Percentiles rank a stretch among this genome's conserved stretches.
phyloP scores from a whole-genome alignment of 192 early-diverging fungal genomes.

The Lobulomyces angularis region DNA sequence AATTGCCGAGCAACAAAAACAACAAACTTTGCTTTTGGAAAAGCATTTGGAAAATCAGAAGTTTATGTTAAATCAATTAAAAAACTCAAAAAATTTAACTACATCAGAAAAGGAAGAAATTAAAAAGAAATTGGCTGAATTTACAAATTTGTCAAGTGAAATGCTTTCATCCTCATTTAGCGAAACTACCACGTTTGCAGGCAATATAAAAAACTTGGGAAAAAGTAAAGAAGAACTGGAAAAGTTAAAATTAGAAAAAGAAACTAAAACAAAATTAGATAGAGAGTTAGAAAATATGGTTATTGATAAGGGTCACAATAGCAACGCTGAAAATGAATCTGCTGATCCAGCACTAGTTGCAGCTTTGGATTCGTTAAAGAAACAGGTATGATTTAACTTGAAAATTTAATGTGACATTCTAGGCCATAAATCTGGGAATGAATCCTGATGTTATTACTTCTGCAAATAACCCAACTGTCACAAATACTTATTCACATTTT shows the following conservation, averaged over 20 bases:
- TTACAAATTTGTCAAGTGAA: no score
- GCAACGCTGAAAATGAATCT: constrained; percentile 5
- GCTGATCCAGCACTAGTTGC: constrained; percentile 24
- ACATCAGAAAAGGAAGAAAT: constrained; percentile 31
- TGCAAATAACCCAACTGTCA: constrained; percentile 5
- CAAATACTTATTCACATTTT: constrained; percentile 25
- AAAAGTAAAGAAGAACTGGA: no score
- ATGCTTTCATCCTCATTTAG: no score
- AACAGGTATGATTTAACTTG: constrained; percentile 36
- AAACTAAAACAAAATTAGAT: constrained; percentile 35
- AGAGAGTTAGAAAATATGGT: constrained; percentile 35
- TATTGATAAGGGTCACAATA: constrained; percentile 4
- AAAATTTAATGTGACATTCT: constrained; percentile 1
- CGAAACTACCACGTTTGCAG: no score
- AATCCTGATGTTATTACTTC: constrained; percentile 15
- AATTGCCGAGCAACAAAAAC: no score
- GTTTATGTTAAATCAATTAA: constrained; percentile 40
- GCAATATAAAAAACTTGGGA: no score
- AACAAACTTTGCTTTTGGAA: no score
- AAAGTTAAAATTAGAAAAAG: constrained; percentile 21
- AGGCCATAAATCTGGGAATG: constrained; percentile 25
- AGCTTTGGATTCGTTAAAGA: constrained; percentile 47
- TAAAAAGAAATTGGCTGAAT: constrained; percentile 30
- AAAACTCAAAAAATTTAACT: constrained; percentile 35
- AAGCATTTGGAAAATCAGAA: no score